Evolutionary conservation across 352 stramenopile genomes (phyloP).

Genomic region (Pythium sp.): DNA sequence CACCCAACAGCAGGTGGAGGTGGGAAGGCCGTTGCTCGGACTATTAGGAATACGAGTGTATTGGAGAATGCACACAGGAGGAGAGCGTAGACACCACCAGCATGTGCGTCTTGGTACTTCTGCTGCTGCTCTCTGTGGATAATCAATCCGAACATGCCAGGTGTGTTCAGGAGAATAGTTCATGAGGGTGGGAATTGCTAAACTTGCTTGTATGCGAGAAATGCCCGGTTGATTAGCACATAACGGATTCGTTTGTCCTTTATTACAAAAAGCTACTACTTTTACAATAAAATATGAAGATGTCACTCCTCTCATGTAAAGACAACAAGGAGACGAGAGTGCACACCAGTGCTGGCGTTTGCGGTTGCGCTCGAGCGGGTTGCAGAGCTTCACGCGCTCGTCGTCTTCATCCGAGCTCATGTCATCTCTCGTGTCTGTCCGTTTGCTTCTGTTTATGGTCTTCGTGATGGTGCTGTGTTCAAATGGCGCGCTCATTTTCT

Average conservation of each 20-base stretch:
- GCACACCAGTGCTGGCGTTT: constrained; percentile 64
- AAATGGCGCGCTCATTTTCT: not conserved
- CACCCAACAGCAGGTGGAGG: not conserved
- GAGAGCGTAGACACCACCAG: too few relatives aligned
- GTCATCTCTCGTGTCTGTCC: not conserved
- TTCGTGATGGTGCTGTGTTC: not conserved
- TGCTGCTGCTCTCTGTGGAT: too few relatives aligned
- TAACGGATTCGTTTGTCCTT: too few relatives aligned
- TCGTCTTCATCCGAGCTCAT: constrained; percentile 61
- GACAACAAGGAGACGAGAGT: not conserved
- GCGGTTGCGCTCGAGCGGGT: constrained; percentile 56
- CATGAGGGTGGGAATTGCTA: too few relatives aligned
- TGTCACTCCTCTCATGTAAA: too few relatives aligned
- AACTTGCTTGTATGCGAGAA: too few relatives aligned
- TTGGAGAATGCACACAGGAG: not conserved
- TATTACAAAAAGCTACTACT: not conserved
- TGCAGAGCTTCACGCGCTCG: constrained; percentile 67
- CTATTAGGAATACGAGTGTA: not conserved
- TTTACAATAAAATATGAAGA: too few relatives aligned
- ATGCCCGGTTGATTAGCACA: too few relatives aligned
- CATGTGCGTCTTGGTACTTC: too few relatives aligned
- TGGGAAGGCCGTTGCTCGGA: not conserved
- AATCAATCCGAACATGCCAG: too few relatives aligned
- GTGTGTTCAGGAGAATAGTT: too few relatives aligned
- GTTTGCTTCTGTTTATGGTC: not conserved